Base-by-base conservation (phyloP, 2,329 filamentous ascomycete species). In the Aspergillus oerlinghausenensis region DNA sequence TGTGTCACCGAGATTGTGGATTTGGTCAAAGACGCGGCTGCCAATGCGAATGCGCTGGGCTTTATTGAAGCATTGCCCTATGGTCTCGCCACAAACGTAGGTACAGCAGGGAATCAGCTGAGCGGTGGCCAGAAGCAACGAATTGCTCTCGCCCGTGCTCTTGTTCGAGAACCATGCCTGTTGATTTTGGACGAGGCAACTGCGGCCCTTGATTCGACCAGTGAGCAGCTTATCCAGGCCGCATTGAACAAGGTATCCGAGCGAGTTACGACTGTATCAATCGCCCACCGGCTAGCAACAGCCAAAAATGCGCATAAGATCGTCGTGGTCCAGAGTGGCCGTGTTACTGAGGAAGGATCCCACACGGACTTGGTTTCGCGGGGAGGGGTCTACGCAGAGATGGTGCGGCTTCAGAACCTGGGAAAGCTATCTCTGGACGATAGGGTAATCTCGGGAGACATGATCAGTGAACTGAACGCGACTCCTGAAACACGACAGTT, bases 161-260 rank as follows among this genome's bases (percentile, higher is more conserved):
- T 96, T 54, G 88, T 96, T 26, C 91, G 88, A 9, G 88, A 95
- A 65, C 92, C 92, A 0, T 90, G 89, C 75, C 80, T 96, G 67
- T 81, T 97, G 3, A 66, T 75, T 17, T 61, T 75, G 3, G 72
- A 75, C 50, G 72, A 75, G 57, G 72, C 72, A 2, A 74, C 72
- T 0, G 70, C 72, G 4, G 66, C 72, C 7, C 60, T 75, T 29
- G 72, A 74, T 56, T 73, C 73, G 9, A 66, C 64, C 0, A 72
- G 67, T 38, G 72, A 75, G 55, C 63, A 65, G 25, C 61, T 71
- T 14, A 72, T 75, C 38, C 70, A 73, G 59, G 63, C 64, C 10
- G 67, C 72, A 1, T 52, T 75, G 48, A 57, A 60, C 26, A 69
- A 65, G 49, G 62, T 70, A 4, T 66, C 68, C 9, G 61, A 62